phyloP scores from a whole-genome alignment of 768 basidiomycete genomes.

The Fomitopsis serialis region DNA sequence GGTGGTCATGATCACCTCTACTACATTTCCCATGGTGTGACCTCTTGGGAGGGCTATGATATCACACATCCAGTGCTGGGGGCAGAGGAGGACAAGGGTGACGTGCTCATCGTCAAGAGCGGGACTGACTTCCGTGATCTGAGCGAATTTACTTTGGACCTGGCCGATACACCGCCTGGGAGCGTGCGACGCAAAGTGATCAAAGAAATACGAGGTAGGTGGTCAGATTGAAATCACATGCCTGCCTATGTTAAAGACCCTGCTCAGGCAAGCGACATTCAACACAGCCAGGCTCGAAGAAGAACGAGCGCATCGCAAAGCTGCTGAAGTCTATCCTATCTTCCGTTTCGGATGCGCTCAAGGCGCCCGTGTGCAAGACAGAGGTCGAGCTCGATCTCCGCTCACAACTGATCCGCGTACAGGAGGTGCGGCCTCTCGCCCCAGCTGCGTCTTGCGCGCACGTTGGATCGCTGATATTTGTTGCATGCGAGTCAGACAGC shows the following conservation, averaged over 20 bases:
- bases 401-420: conserved; percentile 67
- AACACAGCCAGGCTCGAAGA: conserved; percentile 49
- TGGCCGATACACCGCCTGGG: conserved; percentile 53
- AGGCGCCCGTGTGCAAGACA: conserved; percentile 72
- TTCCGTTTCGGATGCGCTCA: conserved; percentile 62
- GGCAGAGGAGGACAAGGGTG: conserved; percentile 66
- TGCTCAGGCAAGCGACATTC: conserved; percentile 62
- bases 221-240: too few relatives aligned
- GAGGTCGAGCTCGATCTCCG: conserved; percentile 65
- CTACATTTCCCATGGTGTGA: conserved; percentile 62
- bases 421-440: conserved; percentile 47
- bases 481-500: conserved; percentile 43
- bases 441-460: background rate
- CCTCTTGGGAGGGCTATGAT: conserved; percentile 64
- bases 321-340: conserved; percentile 62
- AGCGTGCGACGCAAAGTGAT: conserved; percentile 66
- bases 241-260: too few relatives aligned
- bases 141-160: conserved; percentile 64
- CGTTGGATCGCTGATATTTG: background rate
- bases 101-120: conserved; percentile 75
- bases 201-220: conserved; percentile 49
- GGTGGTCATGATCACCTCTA: conserved; percentile 91
- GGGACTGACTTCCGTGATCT: conserved; percentile 88
- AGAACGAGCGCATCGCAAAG: conserved; percentile 39
- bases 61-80: conserved; percentile 47